Evolutionary conservation across 192 early-diverging fungal species (phyloP).

Genomic region (Thamnidium elegans): DNA sequence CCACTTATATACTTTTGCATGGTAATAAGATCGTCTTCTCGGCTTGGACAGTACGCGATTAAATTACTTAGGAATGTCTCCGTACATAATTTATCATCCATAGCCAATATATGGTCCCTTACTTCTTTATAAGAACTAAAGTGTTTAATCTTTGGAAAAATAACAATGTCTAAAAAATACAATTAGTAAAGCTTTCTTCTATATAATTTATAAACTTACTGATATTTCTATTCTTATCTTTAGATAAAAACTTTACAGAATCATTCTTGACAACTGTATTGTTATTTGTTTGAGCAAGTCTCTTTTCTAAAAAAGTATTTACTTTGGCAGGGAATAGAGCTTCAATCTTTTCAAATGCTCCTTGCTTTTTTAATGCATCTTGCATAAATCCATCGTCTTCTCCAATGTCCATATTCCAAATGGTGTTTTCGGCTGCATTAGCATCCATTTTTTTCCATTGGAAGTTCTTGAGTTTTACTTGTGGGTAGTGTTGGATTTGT

Average conservation of each 20-base stretch:
- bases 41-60: conserved; percentile 61
- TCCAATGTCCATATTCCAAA: conserved; percentile 17
- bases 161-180: conserved; percentile 25
- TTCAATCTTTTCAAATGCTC: conserved; percentile 64
- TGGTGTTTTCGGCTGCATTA: conserved; percentile 18
- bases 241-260: conserved; percentile 59
- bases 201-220: conserved; percentile 18
- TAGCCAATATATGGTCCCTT: conserved; percentile 57
- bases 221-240: conserved; percentile 62
- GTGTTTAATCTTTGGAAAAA: conserved; percentile 25
- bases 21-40: conserved; percentile 48
- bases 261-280: conserved; percentile 50
- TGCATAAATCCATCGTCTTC: conserved; percentile 22
- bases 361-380: conserved; percentile 36
- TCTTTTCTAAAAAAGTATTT: conserved; percentile 39
- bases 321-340: conserved; percentile 67
- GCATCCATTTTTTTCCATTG: conserved; percentile 38
- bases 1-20: conserved; percentile 25
- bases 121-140: conserved; percentile 60
- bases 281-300: conserved; percentile 29
- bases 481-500: conserved; percentile 30
- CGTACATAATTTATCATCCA: conserved; percentile 62
- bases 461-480: conserved; percentile 30
- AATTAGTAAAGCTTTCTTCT: not conserved
- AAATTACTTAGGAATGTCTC: conserved; percentile 66